These are phyloP conservation scores for Claviceps sp. DNA, from an alignment of 2,329 filamentous ascomycete genomes.

Conservation along the genomic window DNA sequence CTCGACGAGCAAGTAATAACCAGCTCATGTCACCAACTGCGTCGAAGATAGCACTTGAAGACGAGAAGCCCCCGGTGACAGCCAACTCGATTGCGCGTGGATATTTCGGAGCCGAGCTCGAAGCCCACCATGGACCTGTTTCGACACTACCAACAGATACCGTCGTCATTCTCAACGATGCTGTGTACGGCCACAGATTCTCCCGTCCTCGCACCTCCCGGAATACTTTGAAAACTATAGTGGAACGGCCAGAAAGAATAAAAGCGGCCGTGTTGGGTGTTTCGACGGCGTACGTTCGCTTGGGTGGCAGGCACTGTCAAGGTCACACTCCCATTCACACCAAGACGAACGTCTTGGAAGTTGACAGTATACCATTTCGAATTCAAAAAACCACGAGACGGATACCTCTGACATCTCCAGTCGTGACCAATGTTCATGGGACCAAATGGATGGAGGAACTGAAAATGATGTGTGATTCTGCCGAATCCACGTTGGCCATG, in stretches of 20 bases:
- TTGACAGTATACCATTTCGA: constrained; percentile 59
- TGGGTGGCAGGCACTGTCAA: constrained; percentile 66
- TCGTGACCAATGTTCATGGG: constrained; percentile 85
- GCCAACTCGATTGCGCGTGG: constrained; percentile 47
- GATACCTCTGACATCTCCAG: constrained; percentile 57
- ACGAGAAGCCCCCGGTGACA: constrained; percentile 28
- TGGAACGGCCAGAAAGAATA: constrained; percentile 85
- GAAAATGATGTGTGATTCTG: constrained; percentile 67
- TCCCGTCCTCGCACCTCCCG: constrained; percentile 69
- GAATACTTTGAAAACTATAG: constrained; percentile 61
- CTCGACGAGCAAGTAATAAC: constrained; percentile 35
- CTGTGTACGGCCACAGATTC: constrained; percentile 88
- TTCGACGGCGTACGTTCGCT: constrained; percentile 76
- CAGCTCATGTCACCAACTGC: constrained; percentile 26
- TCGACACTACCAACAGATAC: constrained; percentile 41
- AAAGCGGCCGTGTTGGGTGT: constrained; percentile 73
- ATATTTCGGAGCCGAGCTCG: constrained; percentile 58
- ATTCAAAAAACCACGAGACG: constrained; percentile 69
- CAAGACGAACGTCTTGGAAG: constrained; percentile 36
- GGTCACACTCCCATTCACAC: constrained; percentile 57
- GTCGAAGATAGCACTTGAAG: constrained; percentile 12
- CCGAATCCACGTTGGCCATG: constrained; percentile 62
- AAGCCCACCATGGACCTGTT: constrained; percentile 39
- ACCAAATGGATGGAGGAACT: constrained; percentile 88
- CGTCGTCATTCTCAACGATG: constrained; percentile 78